Evolutionary conservation across 176 grass and related monocot species (phyloP).

Genomic region (Pharus latifolius): DNA sequence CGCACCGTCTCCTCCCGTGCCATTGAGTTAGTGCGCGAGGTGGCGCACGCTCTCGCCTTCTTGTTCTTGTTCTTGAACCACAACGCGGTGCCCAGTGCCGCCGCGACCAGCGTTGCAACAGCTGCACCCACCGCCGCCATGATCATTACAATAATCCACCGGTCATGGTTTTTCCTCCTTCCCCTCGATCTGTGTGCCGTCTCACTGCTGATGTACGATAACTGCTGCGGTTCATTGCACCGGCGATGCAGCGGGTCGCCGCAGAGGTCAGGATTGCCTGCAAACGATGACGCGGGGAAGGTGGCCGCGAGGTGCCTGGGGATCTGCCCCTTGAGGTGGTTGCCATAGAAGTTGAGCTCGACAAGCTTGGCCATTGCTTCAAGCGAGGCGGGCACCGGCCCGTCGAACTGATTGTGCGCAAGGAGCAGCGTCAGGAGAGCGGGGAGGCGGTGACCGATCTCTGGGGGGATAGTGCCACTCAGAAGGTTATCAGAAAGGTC

Average conservation of each 20-base stretch:
- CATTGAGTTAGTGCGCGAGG: neutral
- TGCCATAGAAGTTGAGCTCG: conserved; percentile 58
- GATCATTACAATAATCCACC: conserved; percentile 35
- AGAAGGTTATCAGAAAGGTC: conserved; percentile 61
- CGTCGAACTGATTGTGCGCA: conserved; percentile 40
- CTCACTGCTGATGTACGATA: conserved; percentile 10
- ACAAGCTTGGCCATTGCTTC: conserved; percentile 20
- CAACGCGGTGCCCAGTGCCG: conserved; percentile 18
- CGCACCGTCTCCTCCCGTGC: conserved; percentile 53
- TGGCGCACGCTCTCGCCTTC: neutral
- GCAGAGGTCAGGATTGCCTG: conserved; percentile 46
- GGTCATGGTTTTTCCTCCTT: conserved; percentile 14
- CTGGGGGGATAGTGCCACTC: conserved; percentile 34
- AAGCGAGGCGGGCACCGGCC: conserved; percentile 46
- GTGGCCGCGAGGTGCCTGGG: conserved; percentile 27
- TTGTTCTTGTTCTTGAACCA: conserved; percentile 35
- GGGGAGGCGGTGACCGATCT: conserved; percentile 52
- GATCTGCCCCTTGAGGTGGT: conserved; percentile 50
- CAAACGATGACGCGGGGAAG: conserved; percentile 57
- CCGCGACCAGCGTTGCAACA: conserved; percentile 17
- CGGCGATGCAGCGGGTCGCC: conserved; percentile 23
- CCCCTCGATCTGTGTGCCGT: neutral
- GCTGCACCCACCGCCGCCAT: conserved; percentile 28
- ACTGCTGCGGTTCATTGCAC: conserved; percentile 14
- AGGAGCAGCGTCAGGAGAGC: conserved; percentile 60